Evolutionary conservation across 2,329 filamentous ascomycete genomes (phyloP).

Genomic region (Fusarium xylarioides): DNA sequence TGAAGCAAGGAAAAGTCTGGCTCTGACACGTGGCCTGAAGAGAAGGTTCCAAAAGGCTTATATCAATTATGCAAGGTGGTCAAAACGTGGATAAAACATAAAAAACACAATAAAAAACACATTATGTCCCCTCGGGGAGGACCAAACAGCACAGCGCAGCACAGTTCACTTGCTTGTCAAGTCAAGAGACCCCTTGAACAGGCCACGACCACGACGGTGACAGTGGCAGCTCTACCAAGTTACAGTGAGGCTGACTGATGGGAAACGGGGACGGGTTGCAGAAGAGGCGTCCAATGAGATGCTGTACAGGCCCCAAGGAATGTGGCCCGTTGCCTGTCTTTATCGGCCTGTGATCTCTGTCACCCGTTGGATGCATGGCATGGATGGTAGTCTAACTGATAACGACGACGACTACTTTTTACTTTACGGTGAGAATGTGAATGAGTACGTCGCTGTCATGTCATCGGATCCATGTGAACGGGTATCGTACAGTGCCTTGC

Average conservation of each 20-base stretch:
- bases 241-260: slow-evolving; percentile 42
- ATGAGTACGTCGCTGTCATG: slow-evolving; percentile 18
- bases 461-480: slow-evolving; percentile 6
- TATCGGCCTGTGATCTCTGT: slow-evolving; percentile 31
- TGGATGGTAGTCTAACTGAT: slow-evolving; percentile 10
- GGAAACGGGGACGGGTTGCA: slow-evolving; percentile 33
- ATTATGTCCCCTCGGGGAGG: no score
- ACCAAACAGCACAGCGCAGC: no score
- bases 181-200: slow-evolving; percentile 33
- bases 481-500: slow-evolving; percentile 19
- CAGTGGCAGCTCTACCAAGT: not conserved
- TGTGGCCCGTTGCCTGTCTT: slow-evolving; percentile 29
- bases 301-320: slow-evolving; percentile 13
- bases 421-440: slow-evolving; percentile 15
- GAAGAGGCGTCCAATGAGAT: slow-evolving; percentile 37
- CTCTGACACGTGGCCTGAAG: no score
- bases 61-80: no score
- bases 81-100: no score
- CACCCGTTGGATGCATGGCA: slow-evolving; percentile 34
- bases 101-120: no score
- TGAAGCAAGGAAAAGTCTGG: no score
- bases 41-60: no score
- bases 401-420: not conserved
- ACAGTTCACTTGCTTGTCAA: slow-evolving; percentile 11
- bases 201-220: slow-evolving; percentile 30